Percentiles rank a stretch among this genome's conserved stretches.
Conservation (phyloP, 1,284 basidiomycete species). For the Inonotus hispidus region DNA sequence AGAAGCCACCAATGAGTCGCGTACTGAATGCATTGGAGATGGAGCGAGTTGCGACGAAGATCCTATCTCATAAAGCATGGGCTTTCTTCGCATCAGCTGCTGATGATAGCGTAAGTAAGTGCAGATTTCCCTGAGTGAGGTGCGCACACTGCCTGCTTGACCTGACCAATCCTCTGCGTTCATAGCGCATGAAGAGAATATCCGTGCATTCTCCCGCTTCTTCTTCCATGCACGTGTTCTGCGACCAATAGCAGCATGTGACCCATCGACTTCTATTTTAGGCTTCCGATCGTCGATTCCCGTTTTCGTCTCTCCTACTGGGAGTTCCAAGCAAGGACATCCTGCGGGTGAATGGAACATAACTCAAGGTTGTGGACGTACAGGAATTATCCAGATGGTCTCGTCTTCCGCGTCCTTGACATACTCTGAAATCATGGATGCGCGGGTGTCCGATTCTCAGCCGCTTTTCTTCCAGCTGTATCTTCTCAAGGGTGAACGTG, state of each 20-base stretch:
- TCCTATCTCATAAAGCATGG: slow-evolving; percentile 67
- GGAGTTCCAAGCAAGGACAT: slow-evolving; percentile 87
- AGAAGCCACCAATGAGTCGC: slow-evolving; percentile 53
- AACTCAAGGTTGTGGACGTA: slow-evolving; percentile 65
- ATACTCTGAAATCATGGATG: slow-evolving; percentile 61
- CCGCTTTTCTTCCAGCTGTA: slow-evolving; percentile 85
- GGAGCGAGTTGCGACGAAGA: slow-evolving; percentile 60
- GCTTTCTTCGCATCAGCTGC: slow-evolving; percentile 82
- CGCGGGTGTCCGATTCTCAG: slow-evolving; percentile 52
- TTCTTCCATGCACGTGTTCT: slow-evolving; percentile 82
- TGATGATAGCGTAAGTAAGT: slow-evolving; percentile 77
- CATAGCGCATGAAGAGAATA: slow-evolving; percentile 60
- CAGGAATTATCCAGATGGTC: slow-evolving; percentile 83
- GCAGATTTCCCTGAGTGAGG: slow-evolving; percentile 1
- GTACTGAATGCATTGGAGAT: slow-evolving; percentile 76
- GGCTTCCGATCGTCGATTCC: slow-evolving; percentile 73
- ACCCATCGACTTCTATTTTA: slow-evolving; percentile 73
- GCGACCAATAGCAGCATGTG: slow-evolving; percentile 60
- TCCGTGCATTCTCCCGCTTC: slow-evolving; percentile 70
- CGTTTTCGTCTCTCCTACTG: slow-evolving; percentile 81
- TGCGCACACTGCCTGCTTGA: background rate
- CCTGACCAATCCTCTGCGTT: slow-evolving; percentile 15
- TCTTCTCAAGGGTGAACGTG: slow-evolving; percentile 71
- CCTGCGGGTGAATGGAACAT: slow-evolving; percentile 85
- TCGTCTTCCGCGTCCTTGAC: slow-evolving; percentile 85